These are phyloP conservation scores for Mycena citricolor DNA, from an alignment of 1,284 basidiomycete genomes.

Conservation along the genomic window DNA sequence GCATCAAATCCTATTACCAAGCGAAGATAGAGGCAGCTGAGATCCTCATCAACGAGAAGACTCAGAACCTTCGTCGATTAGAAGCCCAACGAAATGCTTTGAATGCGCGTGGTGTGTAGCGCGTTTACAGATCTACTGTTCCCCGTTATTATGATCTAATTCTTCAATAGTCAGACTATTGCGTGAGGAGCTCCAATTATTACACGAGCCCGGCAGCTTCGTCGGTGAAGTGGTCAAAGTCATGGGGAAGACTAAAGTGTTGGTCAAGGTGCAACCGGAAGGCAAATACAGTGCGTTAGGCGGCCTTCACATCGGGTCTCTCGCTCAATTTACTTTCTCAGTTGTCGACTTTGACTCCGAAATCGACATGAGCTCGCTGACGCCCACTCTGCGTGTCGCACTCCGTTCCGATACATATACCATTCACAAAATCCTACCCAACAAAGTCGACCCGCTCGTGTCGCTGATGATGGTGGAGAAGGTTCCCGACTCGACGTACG, in stretches of 20 bases:
- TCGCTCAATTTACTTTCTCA: constrained; percentile 37
- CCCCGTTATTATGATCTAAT: not conserved
- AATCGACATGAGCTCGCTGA: constrained; percentile 81
- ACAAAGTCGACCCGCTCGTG: constrained; percentile 94
- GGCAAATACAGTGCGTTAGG: constrained; percentile 87
- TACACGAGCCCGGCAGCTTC: constrained; percentile 97
- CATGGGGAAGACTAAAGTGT: constrained; percentile 98
- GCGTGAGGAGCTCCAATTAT: constrained; percentile 90
- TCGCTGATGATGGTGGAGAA: constrained; percentile 99
- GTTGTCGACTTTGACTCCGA: constrained; percentile 94
- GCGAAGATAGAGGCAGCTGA: constrained; percentile 95
- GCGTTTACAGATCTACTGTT: not conserved
- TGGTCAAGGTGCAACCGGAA: constrained; percentile 98
- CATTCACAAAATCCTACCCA: constrained; percentile 91
- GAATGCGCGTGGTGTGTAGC: constrained; percentile 82
- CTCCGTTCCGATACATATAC: constrained; percentile 96
- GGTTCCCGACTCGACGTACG: constrained; percentile 98
- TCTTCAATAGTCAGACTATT: constrained; percentile 70
- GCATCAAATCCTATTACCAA: constrained; percentile 89
- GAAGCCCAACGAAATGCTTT: constrained; percentile 97
- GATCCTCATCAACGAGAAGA: constrained; percentile 92
- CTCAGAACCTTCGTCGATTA: constrained; percentile 91
- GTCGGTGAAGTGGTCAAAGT: constrained; percentile 98
- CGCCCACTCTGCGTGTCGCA: constrained; percentile 88
- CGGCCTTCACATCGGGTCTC: not conserved